Evolutionary conservation across 805 yeast species (phyloP).

Genomic region (Hanseniaspora guilliermondii): DNA sequence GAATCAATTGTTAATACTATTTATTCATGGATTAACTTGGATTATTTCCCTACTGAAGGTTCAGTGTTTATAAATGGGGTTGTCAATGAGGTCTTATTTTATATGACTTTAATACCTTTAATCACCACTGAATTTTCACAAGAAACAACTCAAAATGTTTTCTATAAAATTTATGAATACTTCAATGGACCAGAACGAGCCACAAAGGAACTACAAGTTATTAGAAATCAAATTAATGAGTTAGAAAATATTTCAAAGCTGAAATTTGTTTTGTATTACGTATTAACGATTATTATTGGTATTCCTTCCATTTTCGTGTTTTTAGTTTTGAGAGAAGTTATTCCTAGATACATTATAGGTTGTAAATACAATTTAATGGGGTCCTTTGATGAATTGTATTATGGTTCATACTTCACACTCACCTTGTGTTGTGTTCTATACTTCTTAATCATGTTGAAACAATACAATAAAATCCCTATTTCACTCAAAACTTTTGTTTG

Average conservation of each 20-base stretch:
- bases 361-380: neutral
- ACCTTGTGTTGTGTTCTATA: neutral
- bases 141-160: conserved; percentile 1
- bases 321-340: neutral
- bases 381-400: neutral
- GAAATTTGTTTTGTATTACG: neutral
- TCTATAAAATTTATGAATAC: conserved; percentile 10
- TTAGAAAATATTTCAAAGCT: neutral
- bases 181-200: neutral
- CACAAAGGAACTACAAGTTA: neutral
- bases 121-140: neutral
- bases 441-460: neutral
- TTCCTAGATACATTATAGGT: neutral
- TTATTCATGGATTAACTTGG: neutral
- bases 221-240: neutral
- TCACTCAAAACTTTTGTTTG: neutral
- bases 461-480: neutral
- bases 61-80: neutral
- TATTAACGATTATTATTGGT: neutral
- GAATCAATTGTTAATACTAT: too few species aligned
- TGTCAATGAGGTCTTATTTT: neutral
- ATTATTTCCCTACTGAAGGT: neutral
- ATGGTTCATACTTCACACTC: neutral
- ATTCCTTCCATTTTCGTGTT: neutral
- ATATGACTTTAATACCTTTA: neutral